Evolutionary conservation across 495 filamentous ascomycete genomes (phyloP).

Genomic region (Xylaria venustula): DNA sequence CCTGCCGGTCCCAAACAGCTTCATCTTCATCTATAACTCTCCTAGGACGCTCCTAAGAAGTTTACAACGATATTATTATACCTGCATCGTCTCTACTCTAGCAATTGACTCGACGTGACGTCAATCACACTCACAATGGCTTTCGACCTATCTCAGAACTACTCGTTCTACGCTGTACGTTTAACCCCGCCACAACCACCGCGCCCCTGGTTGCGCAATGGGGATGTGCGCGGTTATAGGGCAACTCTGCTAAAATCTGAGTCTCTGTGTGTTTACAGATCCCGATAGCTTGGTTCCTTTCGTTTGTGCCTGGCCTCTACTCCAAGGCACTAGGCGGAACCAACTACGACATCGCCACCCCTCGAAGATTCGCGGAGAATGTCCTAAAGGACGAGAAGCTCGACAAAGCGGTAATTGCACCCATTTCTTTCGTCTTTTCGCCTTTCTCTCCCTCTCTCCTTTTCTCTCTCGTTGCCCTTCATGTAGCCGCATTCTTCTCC

Average conservation of each 20-base stretch:
- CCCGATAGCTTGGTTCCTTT: conserved; percentile 40
- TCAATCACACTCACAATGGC: conserved; percentile 33
- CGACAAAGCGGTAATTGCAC: conserved; percentile 30
- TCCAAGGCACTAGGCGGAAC: conserved; percentile 29
- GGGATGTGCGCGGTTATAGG: not conserved
- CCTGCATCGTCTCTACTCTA: not conserved
- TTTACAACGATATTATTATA: not conserved
- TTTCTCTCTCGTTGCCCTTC: no score
- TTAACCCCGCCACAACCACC: not conserved
- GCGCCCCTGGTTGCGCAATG: not conserved
- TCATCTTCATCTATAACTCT: not conserved
- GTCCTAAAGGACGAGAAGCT: conserved; percentile 37
- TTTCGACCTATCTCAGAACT: conserved; percentile 36
- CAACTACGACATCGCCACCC: conserved; percentile 37
- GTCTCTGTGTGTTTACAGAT: conserved; percentile 27
- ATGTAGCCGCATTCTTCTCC: no score
- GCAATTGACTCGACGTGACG: not conserved
- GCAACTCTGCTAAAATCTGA: not conserved
- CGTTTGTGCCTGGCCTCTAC: conserved; percentile 36
- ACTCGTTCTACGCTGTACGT: conserved; percentile 44
- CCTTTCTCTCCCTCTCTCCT: not conserved
- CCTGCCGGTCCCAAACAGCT: not conserved
- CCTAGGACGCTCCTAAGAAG: not conserved
- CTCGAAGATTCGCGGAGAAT: conserved; percentile 20
- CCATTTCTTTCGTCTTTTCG: not conserved